These are phyloP conservation scores for Epichloe elymi DNA, from an alignment of 2,329 filamentous ascomycete species.

Conservation along the genomic window DNA sequence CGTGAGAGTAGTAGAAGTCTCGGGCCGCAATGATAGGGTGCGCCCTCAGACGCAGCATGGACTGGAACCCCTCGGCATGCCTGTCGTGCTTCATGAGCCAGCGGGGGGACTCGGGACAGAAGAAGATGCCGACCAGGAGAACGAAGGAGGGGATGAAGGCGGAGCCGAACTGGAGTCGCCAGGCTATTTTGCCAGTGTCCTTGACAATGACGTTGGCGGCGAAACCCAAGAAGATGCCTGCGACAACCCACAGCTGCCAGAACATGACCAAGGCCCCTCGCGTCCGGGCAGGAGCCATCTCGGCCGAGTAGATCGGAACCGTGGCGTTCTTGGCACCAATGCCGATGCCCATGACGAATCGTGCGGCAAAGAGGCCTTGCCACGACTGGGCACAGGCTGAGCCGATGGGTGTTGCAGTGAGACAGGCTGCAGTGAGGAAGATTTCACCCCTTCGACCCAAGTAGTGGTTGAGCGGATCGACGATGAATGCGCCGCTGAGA, in stretches of 20 bases:
- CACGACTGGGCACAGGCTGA: slow-evolving; percentile 49
- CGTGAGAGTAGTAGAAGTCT: slow-evolving; percentile 37
- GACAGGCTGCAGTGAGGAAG: slow-evolving; percentile 40
- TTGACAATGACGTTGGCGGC: slow-evolving; percentile 39
- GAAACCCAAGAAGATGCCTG: slow-evolving; percentile 33
- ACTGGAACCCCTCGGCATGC: slow-evolving; percentile 41
- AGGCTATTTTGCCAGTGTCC: slow-evolving; percentile 37
- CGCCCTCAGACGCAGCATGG: slow-evolving; percentile 34
- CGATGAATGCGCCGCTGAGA: slow-evolving; percentile 15
- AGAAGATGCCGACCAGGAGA: slow-evolving; percentile 39
- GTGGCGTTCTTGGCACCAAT: slow-evolving; percentile 52
- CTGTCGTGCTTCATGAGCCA: slow-evolving; percentile 52
- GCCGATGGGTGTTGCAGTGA: slow-evolving; percentile 40
- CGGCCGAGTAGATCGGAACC: slow-evolving; percentile 60
- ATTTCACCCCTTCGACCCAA: slow-evolving; percentile 54
- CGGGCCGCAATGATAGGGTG: slow-evolving; percentile 41
- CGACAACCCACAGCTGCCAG: slow-evolving; percentile 38
- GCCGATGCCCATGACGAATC: slow-evolving; percentile 55
- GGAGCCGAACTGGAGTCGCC: slow-evolving; percentile 46
- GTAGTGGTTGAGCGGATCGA: slow-evolving; percentile 41
- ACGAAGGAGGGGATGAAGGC: slow-evolving; percentile 39
- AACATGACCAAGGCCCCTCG: slow-evolving; percentile 68
- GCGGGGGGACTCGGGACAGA: slow-evolving; percentile 49
- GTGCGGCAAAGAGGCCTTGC: slow-evolving; percentile 51
- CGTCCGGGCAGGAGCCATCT: slow-evolving; percentile 52